Evolutionary conservation across 164 flowering plant genomes (phyloP), one percentile per base, ranked within the genome.

Genomic region (Magnolia kwangsiensis): DNA sequence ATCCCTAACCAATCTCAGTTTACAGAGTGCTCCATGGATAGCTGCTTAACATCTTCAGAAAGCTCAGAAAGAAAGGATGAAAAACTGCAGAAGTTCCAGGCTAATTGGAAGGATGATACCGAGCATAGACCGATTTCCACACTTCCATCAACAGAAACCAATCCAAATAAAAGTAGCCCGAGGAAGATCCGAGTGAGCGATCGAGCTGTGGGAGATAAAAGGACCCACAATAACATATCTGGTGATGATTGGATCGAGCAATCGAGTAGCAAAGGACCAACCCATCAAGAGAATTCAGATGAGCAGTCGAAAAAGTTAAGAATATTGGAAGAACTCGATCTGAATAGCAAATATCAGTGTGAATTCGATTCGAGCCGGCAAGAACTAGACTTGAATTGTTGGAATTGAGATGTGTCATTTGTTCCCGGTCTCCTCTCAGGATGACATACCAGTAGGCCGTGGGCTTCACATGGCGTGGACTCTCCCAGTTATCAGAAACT

Each of bases 21-120:
- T 85, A 78, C 83, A 19, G 82, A 85, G 55, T 83, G 85, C 75
- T 92, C 95, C 13, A 71, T 79, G 68, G 93, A 92, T 64, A 92
- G 93, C 66, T 82, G 81, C 45, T 51, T 82, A 59, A 82, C 84
- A 27, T 79, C 84, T 24, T 78, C 74, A 0, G 92, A 85, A 51
- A 86, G 89, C 82, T 85, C 90, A 2, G 89, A 83, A 5, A 77
- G 87, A 65, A 84, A 85, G 63, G 88, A 87, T 58, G 86, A 89
- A 50, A 76, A 75, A 67, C 76, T 73, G 7, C 75, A 58, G 72
- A 76, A 24, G 51, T 69, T 71, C 10, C 81, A 85, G 6, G 4
- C 50, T 79, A 75, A 50, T 79, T 82, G 50, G 51, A 50, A 69
- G 45, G 27, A 76, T 21, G 80, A 77, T 63, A 67, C 51, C 50